These are phyloP conservation scores for Coprinopsis sp. DNA, from an alignment of 768 basidiomycete species.

Conservation along the genomic window DNA sequence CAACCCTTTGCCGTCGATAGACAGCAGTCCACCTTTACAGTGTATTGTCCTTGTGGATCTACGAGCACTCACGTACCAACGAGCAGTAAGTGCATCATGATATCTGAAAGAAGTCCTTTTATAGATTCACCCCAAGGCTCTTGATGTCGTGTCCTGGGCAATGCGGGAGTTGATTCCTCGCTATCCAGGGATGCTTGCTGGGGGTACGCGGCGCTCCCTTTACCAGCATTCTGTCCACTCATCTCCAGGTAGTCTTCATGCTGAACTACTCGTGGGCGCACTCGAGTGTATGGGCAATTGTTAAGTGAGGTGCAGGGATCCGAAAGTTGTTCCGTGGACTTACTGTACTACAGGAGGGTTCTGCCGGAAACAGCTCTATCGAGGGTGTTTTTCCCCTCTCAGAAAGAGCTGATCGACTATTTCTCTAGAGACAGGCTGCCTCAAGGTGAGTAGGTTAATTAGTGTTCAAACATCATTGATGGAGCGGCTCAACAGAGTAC, in stretches of 20 bases:
- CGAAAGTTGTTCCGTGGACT: constrained; percentile 4
- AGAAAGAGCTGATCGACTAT: constrained; percentile 48
- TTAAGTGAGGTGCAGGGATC: constrained; percentile 44
- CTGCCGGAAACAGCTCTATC: constrained; percentile 57
- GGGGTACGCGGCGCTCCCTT: too few species aligned
- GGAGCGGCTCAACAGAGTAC: constrained; percentile 45
- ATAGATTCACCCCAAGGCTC: constrained; percentile 34
- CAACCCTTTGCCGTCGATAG: constrained; percentile 26
- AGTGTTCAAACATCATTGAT: constrained; percentile 16
- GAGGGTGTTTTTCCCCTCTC: constrained; percentile 63
- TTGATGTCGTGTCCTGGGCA: constrained; percentile 62
- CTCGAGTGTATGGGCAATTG: constrained; percentile 59
- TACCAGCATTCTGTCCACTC: constrained; percentile 7
- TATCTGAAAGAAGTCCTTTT: not conserved
- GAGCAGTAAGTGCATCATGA: constrained; percentile 41
- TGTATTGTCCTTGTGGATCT: constrained; percentile 68
- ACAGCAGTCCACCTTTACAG: constrained; percentile 51
- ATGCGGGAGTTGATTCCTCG: constrained; percentile 62
- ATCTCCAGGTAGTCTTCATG: constrained; percentile 55
- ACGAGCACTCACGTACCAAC: constrained; percentile 48
- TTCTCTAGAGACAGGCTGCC: constrained; percentile 53
- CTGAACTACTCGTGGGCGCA: constrained; percentile 75
- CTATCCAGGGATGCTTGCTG: constrained; percentile 74
- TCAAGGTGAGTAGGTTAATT: constrained; percentile 39
- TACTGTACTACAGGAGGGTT: constrained; percentile 40